Base-by-base conservation (phyloP, 78 protist genomes). In the Polysphondylium violaceum region DNA sequence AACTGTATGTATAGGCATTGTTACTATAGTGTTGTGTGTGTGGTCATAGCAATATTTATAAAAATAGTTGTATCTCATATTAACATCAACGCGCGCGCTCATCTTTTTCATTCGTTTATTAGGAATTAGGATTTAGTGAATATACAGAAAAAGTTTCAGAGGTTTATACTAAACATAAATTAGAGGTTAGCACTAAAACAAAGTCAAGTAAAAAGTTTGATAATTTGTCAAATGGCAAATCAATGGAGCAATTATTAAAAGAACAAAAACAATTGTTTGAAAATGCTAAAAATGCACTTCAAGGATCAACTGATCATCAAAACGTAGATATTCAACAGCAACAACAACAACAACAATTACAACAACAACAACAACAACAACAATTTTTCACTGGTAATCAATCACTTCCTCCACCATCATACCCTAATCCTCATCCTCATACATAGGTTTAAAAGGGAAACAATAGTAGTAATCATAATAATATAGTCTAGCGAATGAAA, bases 131-230 rank as follows among this genome's bases (percentile, higher is more conserved):
- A 25, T 79, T 79, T 53, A 53, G 47, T 38, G 89, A 68, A 36
- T 79, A 79, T 68, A 79, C 89, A 56, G 77, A 64, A 67, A 79
- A 79, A 68, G 89, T 79, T 23, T 55, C 76, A 53, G 89, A 79
- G 19, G 76, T 68, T 3, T 79, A 79, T 40, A 76, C 64, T 55
- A 79, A 79, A 68, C 89, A 79, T 59, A 79, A 79, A 68, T 33
- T 65, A 38, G 89, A 79, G 43, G 89, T 64, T 16, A 67, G 71
- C 29, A 35, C 76, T 25, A 79, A 79, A 63, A 40, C 72, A 67
- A 79, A 51, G 9, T 47, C 60, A 47, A 47, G 76, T 55, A 47
- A 56, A 27, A 79, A 79, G 11, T 78, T 78, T 36, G 88, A 78
- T 51, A 64, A 64, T 75, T 27, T 61, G 31, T n/a, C n/a, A n/a